These are phyloP conservation scores for Phtheirospermum japonicum DNA, from an alignment of 257 asterid species.

Conservation along the genomic window DNA sequence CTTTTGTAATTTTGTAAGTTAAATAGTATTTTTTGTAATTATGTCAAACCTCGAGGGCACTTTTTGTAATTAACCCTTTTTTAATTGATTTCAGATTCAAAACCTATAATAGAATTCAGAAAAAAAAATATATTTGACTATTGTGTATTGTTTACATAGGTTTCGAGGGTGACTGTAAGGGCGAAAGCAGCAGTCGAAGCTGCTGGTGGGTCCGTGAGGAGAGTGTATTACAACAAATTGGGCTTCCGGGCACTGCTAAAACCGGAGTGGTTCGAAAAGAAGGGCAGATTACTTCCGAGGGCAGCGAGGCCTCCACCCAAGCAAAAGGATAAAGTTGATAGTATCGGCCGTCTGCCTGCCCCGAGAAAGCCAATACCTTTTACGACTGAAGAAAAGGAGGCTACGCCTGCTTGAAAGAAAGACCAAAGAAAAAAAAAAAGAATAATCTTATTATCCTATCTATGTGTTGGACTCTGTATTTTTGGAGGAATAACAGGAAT, in stretches of 20 bases:
- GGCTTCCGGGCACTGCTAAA: conserved; percentile 81
- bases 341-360: conserved; percentile 90
- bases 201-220: conserved; percentile 83
- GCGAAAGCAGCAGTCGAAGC: conserved; percentile 96
- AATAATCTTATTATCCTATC: neutral
- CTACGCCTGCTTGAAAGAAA: conserved; percentile 16
- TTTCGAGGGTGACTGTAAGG: conserved; percentile 87
- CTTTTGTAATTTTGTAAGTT: conserved; percentile 1
- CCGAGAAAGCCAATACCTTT: conserved; percentile 86
- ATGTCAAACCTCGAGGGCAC: neutral
- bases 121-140: neutral
- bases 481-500: neutral
- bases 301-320: conserved; percentile 96
- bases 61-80: neutral
- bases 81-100: neutral
- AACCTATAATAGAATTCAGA: neutral
- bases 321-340: conserved; percentile 75
- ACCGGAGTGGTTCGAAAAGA: conserved; percentile 96
- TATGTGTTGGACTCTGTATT: neutral
- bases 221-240: conserved; percentile 83
- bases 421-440: neutral
- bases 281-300: conserved; percentile 85
- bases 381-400: conserved; percentile 49
- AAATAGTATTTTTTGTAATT: neutral
- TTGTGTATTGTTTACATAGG: conserved; percentile 37